Base-by-base conservation (phyloP, 2,329 filamentous ascomycete species). In the Nectriaceae sp. region DNA sequence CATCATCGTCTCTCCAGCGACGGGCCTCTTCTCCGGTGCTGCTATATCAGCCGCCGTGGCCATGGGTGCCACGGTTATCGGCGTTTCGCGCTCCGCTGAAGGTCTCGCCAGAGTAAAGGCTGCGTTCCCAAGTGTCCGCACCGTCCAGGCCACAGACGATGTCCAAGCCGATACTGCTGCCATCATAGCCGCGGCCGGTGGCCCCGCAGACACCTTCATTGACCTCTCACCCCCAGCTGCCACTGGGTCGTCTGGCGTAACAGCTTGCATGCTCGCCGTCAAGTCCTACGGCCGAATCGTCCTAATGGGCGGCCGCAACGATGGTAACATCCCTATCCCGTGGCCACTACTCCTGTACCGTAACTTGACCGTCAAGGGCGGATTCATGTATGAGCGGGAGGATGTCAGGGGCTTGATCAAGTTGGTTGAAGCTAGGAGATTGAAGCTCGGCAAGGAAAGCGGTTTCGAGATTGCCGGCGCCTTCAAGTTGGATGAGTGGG, bases 51-150 rank as follows among this genome's bases (percentile, higher is more conserved):
- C 76, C 3, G 78, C 78, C 0, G 47, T 76, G 1, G 74, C 77
- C 1, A 72, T 80, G 64, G 80, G 78, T 0, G 77, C 75, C 4
- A 70, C 65, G 10, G 78, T 82, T 15, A 71, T 82, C 40, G 78
- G 78, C 3, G 67, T 77, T 49, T 76, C 78, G 2, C 65, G 77
- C 15, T 77, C 74, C 47, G 58, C 62, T 40, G 52, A 59, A 4
- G 61, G 61, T 13, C 57, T 78, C 5, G 62, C 42, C 4, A 52
- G 57, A 41, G 55, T 78, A 21, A 63, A 53, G 44, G 18, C 21
- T 10, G 31, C 35, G 40, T 62, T 57, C 51, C 42, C 57, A 33
- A 42, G 54, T 13, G 37, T 78, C 35, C 63, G 70, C 35, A 72
- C 66, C 0, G 71, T 79, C 4, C 53, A 63, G 36, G 66, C 76